A percentile compares a stretch with the other conserved stretches of the same genome.
These are phyloP conservation scores for Podaxis carcinomalis DNA, from an alignment of 768 basidiomycete genomes.

Conservation along the genomic window DNA sequence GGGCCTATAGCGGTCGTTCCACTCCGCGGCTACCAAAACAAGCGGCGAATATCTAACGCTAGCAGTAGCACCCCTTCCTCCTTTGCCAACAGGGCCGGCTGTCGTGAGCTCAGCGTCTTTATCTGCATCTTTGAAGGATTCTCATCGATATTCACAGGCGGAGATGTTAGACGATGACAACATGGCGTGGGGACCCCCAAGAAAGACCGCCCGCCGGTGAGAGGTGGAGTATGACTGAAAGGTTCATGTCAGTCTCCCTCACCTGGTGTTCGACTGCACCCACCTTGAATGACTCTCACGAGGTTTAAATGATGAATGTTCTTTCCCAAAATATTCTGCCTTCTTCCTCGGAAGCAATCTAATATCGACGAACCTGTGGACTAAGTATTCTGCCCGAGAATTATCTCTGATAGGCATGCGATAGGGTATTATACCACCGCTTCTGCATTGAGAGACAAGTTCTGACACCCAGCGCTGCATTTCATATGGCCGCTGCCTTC, in stretches of 20 bases:
- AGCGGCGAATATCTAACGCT: neutral
- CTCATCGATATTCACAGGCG: conserved; percentile 4
- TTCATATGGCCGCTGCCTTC: neutral
- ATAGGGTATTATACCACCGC: neutral
- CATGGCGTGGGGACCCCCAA: conserved; percentile 14
- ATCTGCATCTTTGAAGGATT: neutral
- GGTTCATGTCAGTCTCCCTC: neutral
- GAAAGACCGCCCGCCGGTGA: neutral
- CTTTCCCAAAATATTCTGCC: neutral
- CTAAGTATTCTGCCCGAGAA: neutral
- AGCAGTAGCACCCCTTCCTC: neutral
- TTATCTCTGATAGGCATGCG: neutral
- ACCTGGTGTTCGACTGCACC: neutral
- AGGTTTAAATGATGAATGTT: neutral
- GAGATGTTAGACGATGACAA: conserved; percentile 15
- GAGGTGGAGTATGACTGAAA: neutral
- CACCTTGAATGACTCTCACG: neutral
- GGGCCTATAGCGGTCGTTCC: neutral
- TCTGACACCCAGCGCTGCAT: neutral
- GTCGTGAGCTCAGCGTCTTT: neutral
- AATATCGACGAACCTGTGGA: neutral
- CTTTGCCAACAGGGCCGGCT: neutral
- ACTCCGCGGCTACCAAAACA: neutral
- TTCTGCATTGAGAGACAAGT: neutral
- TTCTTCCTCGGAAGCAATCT: neutral